Conservation (phyloP, 2,329 filamentous ascomycete species). For the Fusarium sp. region DNA sequence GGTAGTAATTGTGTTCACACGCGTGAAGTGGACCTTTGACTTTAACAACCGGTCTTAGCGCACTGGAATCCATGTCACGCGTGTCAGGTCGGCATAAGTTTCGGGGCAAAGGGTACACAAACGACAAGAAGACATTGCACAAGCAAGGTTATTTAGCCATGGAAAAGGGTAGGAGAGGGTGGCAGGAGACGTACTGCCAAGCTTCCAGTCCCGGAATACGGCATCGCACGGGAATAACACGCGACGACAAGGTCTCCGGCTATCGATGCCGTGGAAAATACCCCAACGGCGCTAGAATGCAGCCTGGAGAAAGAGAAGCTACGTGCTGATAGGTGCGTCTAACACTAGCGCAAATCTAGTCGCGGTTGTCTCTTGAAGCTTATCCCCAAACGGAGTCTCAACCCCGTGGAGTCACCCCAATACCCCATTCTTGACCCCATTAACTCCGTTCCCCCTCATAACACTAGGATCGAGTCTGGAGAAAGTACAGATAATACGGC, state of each 20-base stretch:
- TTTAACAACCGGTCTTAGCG: background rate
- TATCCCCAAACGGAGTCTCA: background rate
- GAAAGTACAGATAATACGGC: background rate
- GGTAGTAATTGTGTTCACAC: background rate
- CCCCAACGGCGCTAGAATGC: background rate
- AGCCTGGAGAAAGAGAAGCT: background rate
- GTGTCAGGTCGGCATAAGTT: too few species aligned
- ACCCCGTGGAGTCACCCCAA: background rate
- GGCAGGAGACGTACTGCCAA: background rate
- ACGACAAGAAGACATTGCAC: too few species aligned
- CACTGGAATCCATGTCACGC: background rate
- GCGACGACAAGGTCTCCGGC: background rate
- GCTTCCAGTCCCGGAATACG: background rate
- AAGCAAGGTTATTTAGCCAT: background rate
- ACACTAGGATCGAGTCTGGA: background rate
- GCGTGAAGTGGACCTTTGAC: background rate
- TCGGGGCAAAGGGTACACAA: background rate
- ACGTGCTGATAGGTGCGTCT: background rate
- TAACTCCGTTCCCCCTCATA: background rate
- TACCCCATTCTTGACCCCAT: background rate
- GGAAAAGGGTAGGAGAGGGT: background rate
- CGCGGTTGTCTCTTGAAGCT: background rate
- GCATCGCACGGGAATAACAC: background rate
- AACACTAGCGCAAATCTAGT: background rate
- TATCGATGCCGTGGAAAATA: background rate